A percentile compares a stretch with the other conserved stretches of the same genome.
Evolutionary conservation across 108 stramenopile genomes (phyloP).

Genomic region (Asterionellopsis glacialis): DNA sequence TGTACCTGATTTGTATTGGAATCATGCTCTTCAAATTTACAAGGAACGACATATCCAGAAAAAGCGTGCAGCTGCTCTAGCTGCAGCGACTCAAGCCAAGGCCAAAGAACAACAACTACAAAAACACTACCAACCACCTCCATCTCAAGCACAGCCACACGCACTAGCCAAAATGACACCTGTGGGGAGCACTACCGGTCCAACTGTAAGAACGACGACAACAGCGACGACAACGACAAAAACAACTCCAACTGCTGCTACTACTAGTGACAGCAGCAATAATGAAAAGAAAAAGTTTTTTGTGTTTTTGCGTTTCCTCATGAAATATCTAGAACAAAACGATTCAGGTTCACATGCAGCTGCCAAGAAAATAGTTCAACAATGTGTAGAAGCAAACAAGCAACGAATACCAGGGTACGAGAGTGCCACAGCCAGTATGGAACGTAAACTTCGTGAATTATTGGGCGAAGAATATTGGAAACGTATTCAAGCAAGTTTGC

Average conservation of each 20-base stretch:
- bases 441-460: constrained; percentile 35
- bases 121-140: background rate
- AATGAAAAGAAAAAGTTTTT: constrained; percentile 75
- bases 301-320: constrained; percentile 78
- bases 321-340: constrained; percentile 78
- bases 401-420: constrained; percentile 52
- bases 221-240: no score
- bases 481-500: constrained; percentile 49
- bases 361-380: constrained; percentile 32
- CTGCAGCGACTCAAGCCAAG: constrained; percentile 3
- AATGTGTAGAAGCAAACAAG: constrained; percentile 81
- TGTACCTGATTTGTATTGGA: constrained; percentile 71
- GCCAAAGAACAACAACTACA: constrained; percentile 1
- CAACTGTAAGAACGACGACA: no score
- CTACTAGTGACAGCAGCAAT: constrained; percentile 14
- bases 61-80: background rate
- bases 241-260: background rate
- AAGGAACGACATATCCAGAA: background rate
- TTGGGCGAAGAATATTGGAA: constrained; percentile 76
- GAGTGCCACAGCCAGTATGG: constrained; percentile 60
- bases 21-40: constrained; percentile 24
- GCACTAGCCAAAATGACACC: background rate
- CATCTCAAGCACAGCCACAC: background rate
- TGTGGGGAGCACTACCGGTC: background rate
- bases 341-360: constrained; percentile 50